Percentiles rank a stretch among this genome's conserved stretches.
Evolutionary conservation across 2,329 filamentous ascomycete genomes (phyloP).

Genomic region (Huntiella omanensis): DNA sequence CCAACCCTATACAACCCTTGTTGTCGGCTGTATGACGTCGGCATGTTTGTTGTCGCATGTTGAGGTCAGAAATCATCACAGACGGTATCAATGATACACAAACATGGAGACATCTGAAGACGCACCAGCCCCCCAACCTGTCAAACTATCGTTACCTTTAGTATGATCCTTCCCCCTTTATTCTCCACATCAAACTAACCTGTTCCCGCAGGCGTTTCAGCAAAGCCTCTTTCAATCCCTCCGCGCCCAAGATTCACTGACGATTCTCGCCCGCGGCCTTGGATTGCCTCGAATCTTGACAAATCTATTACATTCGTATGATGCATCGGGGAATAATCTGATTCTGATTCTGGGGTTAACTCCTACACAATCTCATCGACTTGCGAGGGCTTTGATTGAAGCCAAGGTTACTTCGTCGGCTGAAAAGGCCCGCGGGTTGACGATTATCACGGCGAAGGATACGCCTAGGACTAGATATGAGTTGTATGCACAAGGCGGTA

Average conservation of each 20-base stretch:
- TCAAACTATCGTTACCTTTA: slow-evolving; percentile 65
- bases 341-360: slow-evolving; percentile 78
- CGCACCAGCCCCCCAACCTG: slow-evolving; percentile 25
- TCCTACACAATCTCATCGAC: slow-evolving; percentile 89
- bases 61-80: background rate
- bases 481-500: slow-evolving; percentile 74
- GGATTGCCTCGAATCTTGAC: slow-evolving; percentile 81
- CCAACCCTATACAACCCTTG: too few relatives aligned
- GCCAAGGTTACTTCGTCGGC: slow-evolving; percentile 69
- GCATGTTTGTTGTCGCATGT: too few relatives aligned
- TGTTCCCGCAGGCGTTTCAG: slow-evolving; percentile 54
- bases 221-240: slow-evolving; percentile 87
- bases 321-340: slow-evolving; percentile 85
- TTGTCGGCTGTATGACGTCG: too few relatives aligned
- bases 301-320: slow-evolving; percentile 93
- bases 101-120: background rate
- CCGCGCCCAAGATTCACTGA: slow-evolving; percentile 77
- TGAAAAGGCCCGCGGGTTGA: slow-evolving; percentile 65
- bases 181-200: background rate
- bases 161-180: slow-evolving; percentile 22
- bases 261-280: slow-evolving; percentile 78
- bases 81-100: background rate
- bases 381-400: slow-evolving; percentile 87
- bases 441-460: slow-evolving; percentile 83
- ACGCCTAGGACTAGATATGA: slow-evolving; percentile 83